Percentiles rank a stretch among this genome's conserved stretches.
Evolutionary conservation across 129 eudicot species (phyloP).

Genomic region (Lonicera japonica): DNA sequence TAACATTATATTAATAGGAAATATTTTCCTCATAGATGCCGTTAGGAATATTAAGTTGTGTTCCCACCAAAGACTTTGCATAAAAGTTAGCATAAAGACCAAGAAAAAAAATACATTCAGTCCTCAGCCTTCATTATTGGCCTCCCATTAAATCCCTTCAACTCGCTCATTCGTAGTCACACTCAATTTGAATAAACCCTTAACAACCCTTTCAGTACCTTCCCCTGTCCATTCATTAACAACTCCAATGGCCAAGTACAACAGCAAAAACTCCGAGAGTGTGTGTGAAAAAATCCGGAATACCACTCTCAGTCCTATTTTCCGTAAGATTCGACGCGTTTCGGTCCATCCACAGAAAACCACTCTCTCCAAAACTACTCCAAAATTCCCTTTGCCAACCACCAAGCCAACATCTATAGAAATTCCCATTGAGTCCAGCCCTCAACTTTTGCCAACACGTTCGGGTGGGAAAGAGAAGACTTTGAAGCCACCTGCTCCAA

Average conservation of each 20-base stretch:
- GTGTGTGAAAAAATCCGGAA: constrained; percentile 30
- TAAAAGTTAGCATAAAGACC: constrained; percentile 6
- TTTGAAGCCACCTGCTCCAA: background rate
- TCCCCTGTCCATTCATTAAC: background rate
- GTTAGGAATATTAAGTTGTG: background rate
- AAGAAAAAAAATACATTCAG: background rate
- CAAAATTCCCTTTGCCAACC: background rate
- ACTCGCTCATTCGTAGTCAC: background rate
- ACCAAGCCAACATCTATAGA: constrained; percentile 5
- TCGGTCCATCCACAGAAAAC: background rate
- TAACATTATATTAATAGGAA: background rate
- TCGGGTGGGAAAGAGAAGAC: too few species aligned
- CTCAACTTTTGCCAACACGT: constrained; percentile 9
- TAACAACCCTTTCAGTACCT: background rate
- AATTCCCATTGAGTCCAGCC: constrained; percentile 26
- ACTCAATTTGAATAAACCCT: background rate
- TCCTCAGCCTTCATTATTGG: background rate
- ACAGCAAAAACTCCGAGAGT: constrained; percentile 16
- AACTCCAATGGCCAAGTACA: constrained; percentile 36
- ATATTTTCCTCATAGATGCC: constrained; percentile 1
- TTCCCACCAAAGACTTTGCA: constrained; percentile 14
- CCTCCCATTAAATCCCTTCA: constrained; percentile 18
- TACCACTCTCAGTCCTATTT: constrained; percentile 1
- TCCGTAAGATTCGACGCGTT: background rate
- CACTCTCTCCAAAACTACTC: background rate